Evolutionary conservation across 352 stramenopile genomes (phyloP), one percentile per base, ranked within the genome.

Genomic region (Globisporangium camurandrum): DNA sequence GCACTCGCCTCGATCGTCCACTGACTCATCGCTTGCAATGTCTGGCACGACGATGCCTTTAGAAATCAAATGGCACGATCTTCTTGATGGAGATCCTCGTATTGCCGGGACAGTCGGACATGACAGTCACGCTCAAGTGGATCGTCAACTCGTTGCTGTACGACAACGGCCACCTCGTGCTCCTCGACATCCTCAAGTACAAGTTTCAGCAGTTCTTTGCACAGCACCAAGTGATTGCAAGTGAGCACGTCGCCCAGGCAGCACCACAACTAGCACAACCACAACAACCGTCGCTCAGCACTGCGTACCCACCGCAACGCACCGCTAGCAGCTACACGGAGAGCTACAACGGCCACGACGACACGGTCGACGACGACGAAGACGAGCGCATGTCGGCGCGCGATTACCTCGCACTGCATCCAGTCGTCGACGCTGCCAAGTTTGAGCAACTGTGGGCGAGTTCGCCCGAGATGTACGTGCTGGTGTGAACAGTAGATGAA

Each of bases 51-150:
- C n/a, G n/a, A 14, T 37, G 6, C 23, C 12, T 12, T 17, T 44
- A 93, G 82, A 66, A 76, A 64, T 69, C 64, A 7, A 85, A 90
- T 44, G 75, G 74, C 40, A 91, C 81, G 11, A 54, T 88, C n/a
- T 95, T 89, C 55, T 57, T 95, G 56, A 69, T 86, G 3, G 79
- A 93, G 44, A 71, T 95, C 34, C 72, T 73, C 39, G 58, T 93
- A 16, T 87, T 91, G 66, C 79, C 83, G 2, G 80, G 78, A 7
- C 64, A 87, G 20, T 68, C 72, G 2, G 84, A 93, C 37, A 75
- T 92, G 63, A 89, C 77, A 1, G 75, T 88, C 42, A 92, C 84
- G 17, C 66, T 93, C 41, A 95, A 95, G 64, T 93, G 84, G 77
- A 88, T 95, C 62, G 81, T 92, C 40, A 88, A 89, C 51, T 90